phyloP scores from a whole-genome alignment of 2,329 filamentous ascomycete species.

The Colletotrichum sp. region DNA sequence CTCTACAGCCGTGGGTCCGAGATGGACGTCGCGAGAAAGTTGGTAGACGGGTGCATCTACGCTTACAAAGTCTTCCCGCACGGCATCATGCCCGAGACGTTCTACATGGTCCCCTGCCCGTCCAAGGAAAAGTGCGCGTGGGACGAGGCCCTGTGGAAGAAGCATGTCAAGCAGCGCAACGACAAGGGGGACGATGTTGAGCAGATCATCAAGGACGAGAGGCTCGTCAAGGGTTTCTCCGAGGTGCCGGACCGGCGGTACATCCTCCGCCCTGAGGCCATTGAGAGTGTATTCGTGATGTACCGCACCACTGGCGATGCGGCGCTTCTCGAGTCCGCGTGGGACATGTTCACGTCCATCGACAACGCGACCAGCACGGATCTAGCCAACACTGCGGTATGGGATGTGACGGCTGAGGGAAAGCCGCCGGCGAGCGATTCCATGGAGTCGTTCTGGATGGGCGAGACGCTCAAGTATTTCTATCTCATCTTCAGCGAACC shows the following conservation, averaged over 20 bases:
- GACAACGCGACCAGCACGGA: constrained; percentile 53
- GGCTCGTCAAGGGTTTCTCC: constrained; percentile 29
- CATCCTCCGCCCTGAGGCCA: constrained; percentile 67
- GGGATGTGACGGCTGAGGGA: constrained; percentile 46
- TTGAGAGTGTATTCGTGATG: constrained; percentile 72
- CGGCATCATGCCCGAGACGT: constrained; percentile 65
- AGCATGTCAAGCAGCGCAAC: constrained; percentile 26
- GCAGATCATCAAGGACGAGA: constrained; percentile 29
- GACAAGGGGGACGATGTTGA: constrained; percentile 26
- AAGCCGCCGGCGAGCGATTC: constrained; percentile 53
- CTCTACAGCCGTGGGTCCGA: constrained; percentile 58
- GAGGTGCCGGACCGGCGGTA: constrained; percentile 43
- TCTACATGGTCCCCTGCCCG: constrained; percentile 49
- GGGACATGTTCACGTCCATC: constrained; percentile 65
- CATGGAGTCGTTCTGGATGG: constrained; percentile 56
- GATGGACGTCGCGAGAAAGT: constrained; percentile 48
- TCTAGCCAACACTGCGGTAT: constrained; percentile 59
- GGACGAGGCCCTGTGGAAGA: constrained; percentile 38
- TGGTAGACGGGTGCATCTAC: constrained; percentile 64
- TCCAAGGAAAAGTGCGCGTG: constrained; percentile 29
- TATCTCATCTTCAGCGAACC: constrained; percentile 61
- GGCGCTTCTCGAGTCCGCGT: constrained; percentile 62
- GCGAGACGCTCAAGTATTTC: constrained; percentile 34
- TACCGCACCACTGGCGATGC: constrained; percentile 65
- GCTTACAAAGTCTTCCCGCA: constrained; percentile 58